Percentiles rank a stretch among this genome's conserved stretches.
These are phyloP conservation scores for Cercophora newfieldiana DNA, from an alignment of 495 filamentous ascomycete genomes.

Conservation along the genomic window DNA sequence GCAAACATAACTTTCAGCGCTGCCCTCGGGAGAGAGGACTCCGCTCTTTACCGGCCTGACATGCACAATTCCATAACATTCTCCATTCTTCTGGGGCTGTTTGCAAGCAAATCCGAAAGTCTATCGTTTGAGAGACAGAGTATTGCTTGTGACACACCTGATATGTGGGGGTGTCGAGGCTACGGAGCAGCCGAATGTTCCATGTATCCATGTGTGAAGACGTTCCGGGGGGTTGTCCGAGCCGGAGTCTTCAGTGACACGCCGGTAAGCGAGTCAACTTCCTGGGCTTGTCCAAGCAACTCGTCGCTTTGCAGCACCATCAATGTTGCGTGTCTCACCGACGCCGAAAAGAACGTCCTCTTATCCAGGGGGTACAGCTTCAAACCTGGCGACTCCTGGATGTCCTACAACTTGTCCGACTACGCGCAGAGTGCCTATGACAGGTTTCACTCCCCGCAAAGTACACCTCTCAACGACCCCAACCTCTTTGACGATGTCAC, in stretches of 20 bases:
- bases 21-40: not conserved
- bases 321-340: constrained; percentile 1
- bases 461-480: not conserved
- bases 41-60: not conserved
- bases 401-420: not conserved
- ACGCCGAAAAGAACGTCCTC: not conserved
- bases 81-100: not conserved
- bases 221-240: constrained; percentile 5
- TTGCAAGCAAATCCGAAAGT: not conserved
- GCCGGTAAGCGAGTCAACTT: not conserved
- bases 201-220: constrained; percentile 22
- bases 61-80: not conserved
- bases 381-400: not conserved
- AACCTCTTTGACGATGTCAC: not conserved
- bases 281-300: not conserved
- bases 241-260: not conserved
- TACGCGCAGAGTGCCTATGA: not conserved
- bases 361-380: not conserved
- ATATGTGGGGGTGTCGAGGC: constrained; percentile 13
- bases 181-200: constrained; percentile 24
- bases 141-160: not conserved
- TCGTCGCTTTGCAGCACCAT: not conserved
- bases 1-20: not conserved
- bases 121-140: not conserved
- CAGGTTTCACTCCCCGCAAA: not conserved